Base-by-base conservation (phyloP, 768 basidiomycete species). In the Mycena amicta region DNA sequence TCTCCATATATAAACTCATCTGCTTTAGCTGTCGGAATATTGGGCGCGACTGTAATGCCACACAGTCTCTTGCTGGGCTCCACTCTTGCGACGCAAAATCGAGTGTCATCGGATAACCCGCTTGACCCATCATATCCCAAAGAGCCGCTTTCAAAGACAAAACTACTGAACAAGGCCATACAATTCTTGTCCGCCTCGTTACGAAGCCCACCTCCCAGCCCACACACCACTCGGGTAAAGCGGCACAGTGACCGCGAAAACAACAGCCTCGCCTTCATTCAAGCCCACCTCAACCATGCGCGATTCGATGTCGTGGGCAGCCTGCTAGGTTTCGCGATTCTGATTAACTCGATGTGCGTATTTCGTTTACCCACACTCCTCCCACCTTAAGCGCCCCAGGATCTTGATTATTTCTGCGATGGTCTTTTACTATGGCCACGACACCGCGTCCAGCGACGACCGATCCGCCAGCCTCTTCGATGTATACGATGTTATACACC, bases 1-100 rank as follows among this genome's bases (percentile, higher is more conserved):
- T 39, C 46, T 52, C 40, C 47, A 28, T 27, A 8, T 37, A 8
- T 37, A 8, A 37, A 8, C 8, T 64, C 49, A 18, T 47, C 53
- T 39, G 25, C 16, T 18, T 30, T 47, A 64, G 62, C 62, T 28
- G 83, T 90, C 54, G 89, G 89, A 31, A 86, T 92, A 51, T 67
- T 90, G 1, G 88, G 90, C 28, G 92, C 93, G 1, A 97, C 93
- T 2, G 88, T 94, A 57, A 95, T 95, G 94, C 94, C 94, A 0
- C 94, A 95, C 71, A 89, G 88, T 58, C 78, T 97, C n/a, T 94
- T 91, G 77, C 79, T 97, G 18, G 95, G 94, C 4, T 93, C 92
- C 2, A 83, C 86, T 29, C 83, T 97, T 4, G 88, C 93, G 2
- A 93, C 92, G 0, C 90, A 94, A 68, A 88, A 95, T 57, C 78